Percentiles rank a stretch among this genome's conserved stretches.
Evolutionary conservation across 2,329 filamentous ascomycete species (phyloP).

Genomic region (Arthroderma sp.): DNA sequence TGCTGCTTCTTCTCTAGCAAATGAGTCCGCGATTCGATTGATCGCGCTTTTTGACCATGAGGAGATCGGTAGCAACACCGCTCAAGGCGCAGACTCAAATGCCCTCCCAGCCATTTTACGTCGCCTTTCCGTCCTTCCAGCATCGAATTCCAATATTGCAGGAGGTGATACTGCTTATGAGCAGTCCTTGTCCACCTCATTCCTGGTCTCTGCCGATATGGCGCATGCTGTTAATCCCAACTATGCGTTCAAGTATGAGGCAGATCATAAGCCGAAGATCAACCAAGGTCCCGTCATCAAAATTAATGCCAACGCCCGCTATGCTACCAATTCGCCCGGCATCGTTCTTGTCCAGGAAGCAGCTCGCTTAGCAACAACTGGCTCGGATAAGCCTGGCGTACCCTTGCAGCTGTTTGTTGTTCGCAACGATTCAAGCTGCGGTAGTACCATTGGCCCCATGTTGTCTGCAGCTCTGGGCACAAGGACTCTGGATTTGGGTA

Average conservation of each 20-base stretch:
- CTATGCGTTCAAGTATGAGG: constrained; percentile 82
- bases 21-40: constrained; percentile 74
- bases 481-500: constrained; percentile 81
- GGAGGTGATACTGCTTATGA: constrained; percentile 69
- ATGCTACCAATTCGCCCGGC: constrained; percentile 90
- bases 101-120: constrained; percentile 76
- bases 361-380: constrained; percentile 44
- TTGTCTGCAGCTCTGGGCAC: constrained; percentile 74
- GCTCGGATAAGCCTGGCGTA: constrained; percentile 47
- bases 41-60: constrained; percentile 95
- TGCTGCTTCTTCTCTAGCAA: constrained; percentile 50
- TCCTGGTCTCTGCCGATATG: constrained; percentile 95
- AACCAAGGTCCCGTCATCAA: constrained; percentile 97
- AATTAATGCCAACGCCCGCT: constrained; percentile 93
- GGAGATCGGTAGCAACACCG: constrained; percentile 84
- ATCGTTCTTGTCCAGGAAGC: constrained; percentile 86
- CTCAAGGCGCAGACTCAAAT: constrained; percentile 88
- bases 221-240: constrained; percentile 93
- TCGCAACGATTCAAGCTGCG: constrained; percentile 85
- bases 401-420: constrained; percentile 94
- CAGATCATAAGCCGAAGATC: constrained; percentile 81
- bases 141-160: constrained; percentile 41
- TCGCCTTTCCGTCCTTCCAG: constrained; percentile 68
- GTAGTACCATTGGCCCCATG: constrained; percentile 97
- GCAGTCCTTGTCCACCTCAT: constrained; percentile 79